Conservation (phyloP, 2,329 filamentous ascomycete genomes). For the Fusarium penzigii region DNA sequence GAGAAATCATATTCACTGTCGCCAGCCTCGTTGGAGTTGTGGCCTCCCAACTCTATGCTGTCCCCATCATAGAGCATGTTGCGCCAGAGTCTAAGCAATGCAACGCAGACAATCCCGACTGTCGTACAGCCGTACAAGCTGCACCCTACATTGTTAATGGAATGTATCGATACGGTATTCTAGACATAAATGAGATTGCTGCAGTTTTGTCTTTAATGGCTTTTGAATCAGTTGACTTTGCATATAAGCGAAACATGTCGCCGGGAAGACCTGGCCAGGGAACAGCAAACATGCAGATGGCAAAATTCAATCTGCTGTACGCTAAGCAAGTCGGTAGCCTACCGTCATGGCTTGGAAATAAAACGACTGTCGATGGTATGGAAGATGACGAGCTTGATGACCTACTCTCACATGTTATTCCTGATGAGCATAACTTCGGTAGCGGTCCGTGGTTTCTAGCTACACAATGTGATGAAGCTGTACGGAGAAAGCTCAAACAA, state of each 20-base stretch:
- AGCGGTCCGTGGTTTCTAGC: conserved; percentile 53
- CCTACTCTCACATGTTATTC: conserved; percentile 46
- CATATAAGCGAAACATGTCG: conserved; percentile 67
- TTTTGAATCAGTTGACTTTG: conserved; percentile 69
- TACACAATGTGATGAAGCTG: conserved; percentile 41
- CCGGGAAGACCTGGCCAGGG: conserved; percentile 67
- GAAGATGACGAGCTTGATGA: conserved; percentile 36
- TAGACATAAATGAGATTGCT: conserved; percentile 60
- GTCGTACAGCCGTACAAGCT: conserved; percentile 64
- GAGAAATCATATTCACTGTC: too few species aligned
- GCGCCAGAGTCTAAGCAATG: conserved; percentile 60
- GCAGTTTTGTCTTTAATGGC: conserved; percentile 70
- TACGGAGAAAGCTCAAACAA: conserved; percentile 35
- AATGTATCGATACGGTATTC: conserved; percentile 61
- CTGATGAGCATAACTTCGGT: conserved; percentile 56
- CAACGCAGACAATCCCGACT: conserved; percentile 54
- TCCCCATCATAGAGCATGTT: conserved; percentile 51
- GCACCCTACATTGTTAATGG: conserved; percentile 56
- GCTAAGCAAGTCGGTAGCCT: conserved; percentile 46
- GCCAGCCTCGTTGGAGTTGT: too few species aligned
- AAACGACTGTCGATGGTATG: conserved; percentile 29
- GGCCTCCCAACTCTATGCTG: conserved; percentile 24
- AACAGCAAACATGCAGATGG: conserved; percentile 60
- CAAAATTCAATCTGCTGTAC: conserved; percentile 47
- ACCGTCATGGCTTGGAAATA: conserved; percentile 32